Percentiles rank a stretch among this genome's conserved stretches.
Conservation (phyloP, 164 flowering plant genomes). For the Warburgia ugandensis region DNA sequence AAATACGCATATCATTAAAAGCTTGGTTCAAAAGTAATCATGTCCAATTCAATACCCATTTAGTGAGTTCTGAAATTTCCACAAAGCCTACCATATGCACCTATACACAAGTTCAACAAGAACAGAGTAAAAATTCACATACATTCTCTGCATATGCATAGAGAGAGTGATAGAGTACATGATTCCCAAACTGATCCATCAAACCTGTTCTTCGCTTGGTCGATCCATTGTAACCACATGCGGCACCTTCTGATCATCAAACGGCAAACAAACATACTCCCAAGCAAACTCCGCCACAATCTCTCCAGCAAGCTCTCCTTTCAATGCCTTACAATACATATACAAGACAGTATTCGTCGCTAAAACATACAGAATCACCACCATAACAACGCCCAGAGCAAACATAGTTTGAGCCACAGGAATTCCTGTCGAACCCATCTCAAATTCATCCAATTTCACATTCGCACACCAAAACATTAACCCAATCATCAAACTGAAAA, state of each 20-base stretch:
- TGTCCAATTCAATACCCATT: too few relatives aligned
- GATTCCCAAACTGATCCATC: too few relatives aligned
- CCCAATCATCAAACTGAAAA: constrained; percentile 20
- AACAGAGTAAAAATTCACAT: too few relatives aligned
- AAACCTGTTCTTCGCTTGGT: too few relatives aligned
- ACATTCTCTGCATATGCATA: too few relatives aligned
- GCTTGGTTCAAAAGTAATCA: too few relatives aligned
- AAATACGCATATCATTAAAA: too few relatives aligned
- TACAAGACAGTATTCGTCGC: constrained; percentile 55
- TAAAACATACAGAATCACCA: constrained; percentile 31
- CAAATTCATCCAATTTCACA: constrained; percentile 2
- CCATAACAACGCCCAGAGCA: constrained; percentile 21
- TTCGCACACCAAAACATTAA: constrained; percentile 16
- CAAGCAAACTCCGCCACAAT: constrained; percentile 63
- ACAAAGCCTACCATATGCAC: too few relatives aligned
- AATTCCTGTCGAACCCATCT: constrained; percentile 9
- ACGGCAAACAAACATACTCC: constrained; percentile 65
- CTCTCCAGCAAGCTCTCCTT: constrained; percentile 64
- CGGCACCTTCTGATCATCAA: constrained; percentile 63
- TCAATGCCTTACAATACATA: constrained; percentile 63
- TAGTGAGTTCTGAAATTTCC: too few relatives aligned
- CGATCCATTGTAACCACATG: too few relatives aligned
- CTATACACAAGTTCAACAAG: too few relatives aligned
- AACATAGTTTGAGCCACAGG: constrained; percentile 38
- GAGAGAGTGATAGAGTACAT: too few relatives aligned